Evolutionary conservation across 306 rosid species (phyloP).

Genomic region (Hippophae gyantsensis): DNA sequence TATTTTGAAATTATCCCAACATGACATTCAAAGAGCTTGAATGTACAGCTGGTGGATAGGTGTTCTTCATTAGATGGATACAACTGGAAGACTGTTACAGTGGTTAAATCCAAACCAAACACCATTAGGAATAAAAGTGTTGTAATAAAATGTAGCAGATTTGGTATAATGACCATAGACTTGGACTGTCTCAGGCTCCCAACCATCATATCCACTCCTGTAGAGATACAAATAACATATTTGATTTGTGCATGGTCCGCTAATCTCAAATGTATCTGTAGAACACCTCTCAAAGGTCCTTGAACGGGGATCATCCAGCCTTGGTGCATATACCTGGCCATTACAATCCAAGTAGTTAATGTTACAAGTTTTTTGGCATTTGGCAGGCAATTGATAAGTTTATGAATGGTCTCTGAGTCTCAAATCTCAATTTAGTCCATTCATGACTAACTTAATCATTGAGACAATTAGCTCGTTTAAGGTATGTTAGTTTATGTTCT

Average conservation of each 20-base stretch:
- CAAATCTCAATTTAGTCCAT: no score
- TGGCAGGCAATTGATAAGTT: background rate
- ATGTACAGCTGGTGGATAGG: no score
- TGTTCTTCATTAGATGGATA: no score
- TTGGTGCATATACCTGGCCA: constrained; percentile 54
- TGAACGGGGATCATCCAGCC: constrained; percentile 45
- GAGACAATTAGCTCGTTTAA: no score
- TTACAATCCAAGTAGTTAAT: background rate
- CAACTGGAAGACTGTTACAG: constrained; percentile 14
- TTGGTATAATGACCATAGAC: constrained; percentile 39
- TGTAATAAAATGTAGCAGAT: constrained; percentile 43
- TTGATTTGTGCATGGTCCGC: constrained; percentile 63
- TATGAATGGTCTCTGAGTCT: no score
- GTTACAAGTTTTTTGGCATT: no score
- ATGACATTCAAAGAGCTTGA: no score
- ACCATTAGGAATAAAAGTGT: constrained; percentile 42
- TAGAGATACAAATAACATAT: constrained; percentile 55
- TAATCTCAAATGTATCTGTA: constrained; percentile 47
- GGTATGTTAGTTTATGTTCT: no score
- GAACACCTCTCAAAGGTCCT: constrained; percentile 55
- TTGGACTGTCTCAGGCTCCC: constrained; percentile 60
- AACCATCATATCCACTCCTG: constrained; percentile 47
- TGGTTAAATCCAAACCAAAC: constrained; percentile 55
- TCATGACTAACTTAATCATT: no score
- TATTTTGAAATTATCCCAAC: no score